Base-by-base conservation (phyloP, 2,329 filamentous ascomycete genomes). In the Cryphonectria japonica region DNA sequence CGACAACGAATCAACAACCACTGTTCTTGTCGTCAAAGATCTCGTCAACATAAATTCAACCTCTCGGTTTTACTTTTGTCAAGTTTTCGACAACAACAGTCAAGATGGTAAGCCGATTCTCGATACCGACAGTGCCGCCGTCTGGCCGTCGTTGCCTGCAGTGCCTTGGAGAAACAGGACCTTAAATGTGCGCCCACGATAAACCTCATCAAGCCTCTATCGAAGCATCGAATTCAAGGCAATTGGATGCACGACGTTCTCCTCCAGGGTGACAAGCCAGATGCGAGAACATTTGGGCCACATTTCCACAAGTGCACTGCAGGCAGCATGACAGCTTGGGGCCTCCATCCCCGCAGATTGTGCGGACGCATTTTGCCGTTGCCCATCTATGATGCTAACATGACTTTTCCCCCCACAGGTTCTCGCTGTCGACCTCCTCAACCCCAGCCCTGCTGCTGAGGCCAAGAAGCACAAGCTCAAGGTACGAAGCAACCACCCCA, bases 391-490 rank as follows among this genome's bases (percentile, higher is more conserved):
- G 74, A 76, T 57, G 84, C 87, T 90, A 83, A 90, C 83, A 75
- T 74, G 75, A 74, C 74, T 72, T n/a, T n/a, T 50, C 76, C 78
- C 77, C 78, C 77, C 74, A 78, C 83, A 98, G 96, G 95, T 98
- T 97, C 94, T 99, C 92, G 96, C 96, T 86, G 93, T 98, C 90
- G 96, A 99, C 91, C 95, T 99, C 82, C 92, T 99, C 87, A 98
- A 99, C 94, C 96, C 96, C 83, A 93, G 93, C 84, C 93, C 95
- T 87, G 93, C 94, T 86, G 91, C 95, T 85, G 96, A 99, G 93
- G 94, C 94, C 83, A 94, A 94, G 89, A 98, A 98, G 93, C 96
- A 99, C 93, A 99, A 99, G 94, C 94, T 99, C 85, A 99, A 99
- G 94, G 94, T 97, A 94, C 78, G 79, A 77, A 19, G 22, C 69